phyloP scores from a whole-genome alignment of 106 monocot species.

The Dactylorhiza incarnata region DNA sequence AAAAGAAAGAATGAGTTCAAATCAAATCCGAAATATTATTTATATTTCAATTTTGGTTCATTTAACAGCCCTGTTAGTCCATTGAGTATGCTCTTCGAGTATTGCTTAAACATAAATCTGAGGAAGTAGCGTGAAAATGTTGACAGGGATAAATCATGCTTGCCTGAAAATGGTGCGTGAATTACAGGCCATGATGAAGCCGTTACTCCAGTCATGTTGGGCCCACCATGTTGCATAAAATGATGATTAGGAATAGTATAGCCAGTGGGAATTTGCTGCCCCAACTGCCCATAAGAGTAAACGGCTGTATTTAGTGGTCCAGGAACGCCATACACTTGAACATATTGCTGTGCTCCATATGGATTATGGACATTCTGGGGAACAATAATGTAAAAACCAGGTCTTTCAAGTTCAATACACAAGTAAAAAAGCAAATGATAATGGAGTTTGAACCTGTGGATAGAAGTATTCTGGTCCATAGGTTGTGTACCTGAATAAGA shows the following conservation, averaged over 20 bases:
- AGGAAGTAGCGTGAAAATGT: not conserved
- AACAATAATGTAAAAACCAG: not conserved
- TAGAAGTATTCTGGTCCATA: slow-evolving; percentile 71
- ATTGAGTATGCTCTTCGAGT: too few species aligned
- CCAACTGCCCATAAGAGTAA: slow-evolving; percentile 48
- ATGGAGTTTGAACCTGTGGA: slow-evolving; percentile 49
- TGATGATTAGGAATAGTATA: slow-evolving; percentile 52
- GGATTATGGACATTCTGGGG: slow-evolving; percentile 54
- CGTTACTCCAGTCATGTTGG: slow-evolving; percentile 44
- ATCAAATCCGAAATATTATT: too few species aligned
- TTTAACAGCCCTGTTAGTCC: too few species aligned
- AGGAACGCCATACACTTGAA: slow-evolving; percentile 62
- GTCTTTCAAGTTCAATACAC: not conserved
- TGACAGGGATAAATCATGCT: slow-evolving; percentile 5
- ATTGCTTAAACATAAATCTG: too few species aligned
- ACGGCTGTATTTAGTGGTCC: slow-evolving; percentile 36
- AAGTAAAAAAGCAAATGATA: not conserved
- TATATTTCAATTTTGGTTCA: too few species aligned
- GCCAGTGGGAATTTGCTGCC: slow-evolving; percentile 37
- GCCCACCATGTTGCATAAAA: slow-evolving; percentile 34
- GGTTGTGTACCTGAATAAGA: slow-evolving; percentile 38
- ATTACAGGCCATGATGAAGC: slow-evolving; percentile 36
- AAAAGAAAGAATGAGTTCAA: too few species aligned
- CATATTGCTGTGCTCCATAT: slow-evolving; percentile 53
- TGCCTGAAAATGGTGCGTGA: slow-evolving; percentile 49